phyloP scores from a whole-genome alignment of 169 alveolate genomes.

The Plasmodium berghei region DNA sequence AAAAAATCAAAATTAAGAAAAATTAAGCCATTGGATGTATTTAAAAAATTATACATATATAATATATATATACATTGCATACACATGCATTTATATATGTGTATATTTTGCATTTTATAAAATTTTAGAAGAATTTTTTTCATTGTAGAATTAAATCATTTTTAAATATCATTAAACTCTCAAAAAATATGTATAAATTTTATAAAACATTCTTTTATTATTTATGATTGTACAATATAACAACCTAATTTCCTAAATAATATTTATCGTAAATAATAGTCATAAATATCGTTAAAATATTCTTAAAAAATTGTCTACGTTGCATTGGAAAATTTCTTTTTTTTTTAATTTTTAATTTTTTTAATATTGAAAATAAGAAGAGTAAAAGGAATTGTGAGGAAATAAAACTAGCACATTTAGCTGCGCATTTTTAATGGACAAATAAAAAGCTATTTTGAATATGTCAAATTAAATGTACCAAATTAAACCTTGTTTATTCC shows the following conservation, averaged over 20 bases:
- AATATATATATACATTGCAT: constrained; percentile 2
- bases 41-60: not conserved
- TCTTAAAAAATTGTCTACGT: not conserved
- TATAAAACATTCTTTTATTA: not conserved
- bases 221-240: not conserved
- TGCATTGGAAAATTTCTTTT: not conserved
- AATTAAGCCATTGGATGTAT: too few species aligned
- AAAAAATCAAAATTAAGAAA: too few species aligned
- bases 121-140: not conserved
- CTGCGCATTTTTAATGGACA: too few species aligned
- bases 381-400: too few species aligned
- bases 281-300: not conserved
- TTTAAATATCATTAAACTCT: too few species aligned
- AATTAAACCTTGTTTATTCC: too few species aligned
- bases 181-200: not conserved
- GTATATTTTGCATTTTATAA: not conserved
- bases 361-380: not conserved
- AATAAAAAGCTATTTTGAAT: too few species aligned
- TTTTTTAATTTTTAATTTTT: not conserved
- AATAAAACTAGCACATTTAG: too few species aligned
- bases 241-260: not conserved
- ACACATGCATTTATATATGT: not conserved
- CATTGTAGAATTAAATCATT: too few species aligned
- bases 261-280: not conserved
- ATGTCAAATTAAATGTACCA: too few species aligned